Evolutionary conservation across 2,329 filamentous ascomycete species (phyloP).

Genomic region (Dothistroma pini): DNA sequence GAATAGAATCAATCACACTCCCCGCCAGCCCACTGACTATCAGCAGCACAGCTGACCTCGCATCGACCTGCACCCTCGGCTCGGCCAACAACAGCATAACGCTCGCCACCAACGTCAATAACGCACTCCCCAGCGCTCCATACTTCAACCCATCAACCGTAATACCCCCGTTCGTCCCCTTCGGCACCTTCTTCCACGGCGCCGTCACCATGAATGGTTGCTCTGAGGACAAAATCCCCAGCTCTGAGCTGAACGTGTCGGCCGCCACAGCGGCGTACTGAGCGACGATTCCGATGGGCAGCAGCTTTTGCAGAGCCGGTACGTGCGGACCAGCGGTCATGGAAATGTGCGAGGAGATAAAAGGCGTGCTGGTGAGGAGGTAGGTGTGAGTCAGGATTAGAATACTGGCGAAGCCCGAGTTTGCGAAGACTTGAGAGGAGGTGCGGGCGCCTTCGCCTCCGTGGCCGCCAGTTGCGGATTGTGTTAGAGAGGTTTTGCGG

Average conservation of each 20-base stretch:
- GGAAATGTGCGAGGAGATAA: constrained; percentile 31
- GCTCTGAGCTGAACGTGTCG: constrained; percentile 92
- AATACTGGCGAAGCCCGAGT: constrained; percentile 74
- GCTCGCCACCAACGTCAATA: constrained; percentile 64
- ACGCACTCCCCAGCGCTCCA: constrained; percentile 40
- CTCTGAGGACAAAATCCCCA: constrained; percentile 78
- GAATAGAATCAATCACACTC: constrained; percentile 79
- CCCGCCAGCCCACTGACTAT: constrained; percentile 72
- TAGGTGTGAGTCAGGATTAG: constrained; percentile 53
- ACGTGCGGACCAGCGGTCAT: constrained; percentile 39
- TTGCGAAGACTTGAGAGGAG: constrained; percentile 85
- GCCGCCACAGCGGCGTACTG: constrained; percentile 84
- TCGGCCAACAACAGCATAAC: constrained; percentile 33
- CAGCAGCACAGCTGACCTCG: constrained; percentile 39
- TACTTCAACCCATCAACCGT: constrained; percentile 64
- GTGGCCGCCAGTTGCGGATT: constrained; percentile 67
- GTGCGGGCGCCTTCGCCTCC: constrained; percentile 81
- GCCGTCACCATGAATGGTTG: constrained; percentile 84
- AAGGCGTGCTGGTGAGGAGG: constrained; percentile 35
- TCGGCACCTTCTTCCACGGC: constrained; percentile 72
- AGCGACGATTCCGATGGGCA: constrained; percentile 49
- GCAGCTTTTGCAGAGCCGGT: constrained; percentile 36
- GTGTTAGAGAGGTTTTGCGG: constrained; percentile 75
- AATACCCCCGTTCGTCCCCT: constrained; percentile 91
- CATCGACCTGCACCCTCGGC: constrained; percentile 20